Conservation (phyloP, 441 rosid species). For the Flueggea neowawraea region DNA sequence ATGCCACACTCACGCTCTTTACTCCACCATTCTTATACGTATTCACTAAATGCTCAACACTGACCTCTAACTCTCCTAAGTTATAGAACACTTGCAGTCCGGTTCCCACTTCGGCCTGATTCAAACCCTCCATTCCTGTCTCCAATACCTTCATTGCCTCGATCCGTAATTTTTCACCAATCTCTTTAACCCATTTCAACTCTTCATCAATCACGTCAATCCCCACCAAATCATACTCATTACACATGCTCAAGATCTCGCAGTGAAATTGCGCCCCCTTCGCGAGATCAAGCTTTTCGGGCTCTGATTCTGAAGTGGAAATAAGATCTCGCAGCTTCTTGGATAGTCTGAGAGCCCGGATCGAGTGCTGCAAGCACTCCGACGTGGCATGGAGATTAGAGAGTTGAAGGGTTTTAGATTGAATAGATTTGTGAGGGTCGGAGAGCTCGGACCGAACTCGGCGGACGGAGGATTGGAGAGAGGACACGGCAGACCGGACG, state of each 20-base stretch:
- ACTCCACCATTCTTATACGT: constrained; percentile 78
- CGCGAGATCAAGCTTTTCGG: constrained; percentile 79
- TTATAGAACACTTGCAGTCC: constrained; percentile 97
- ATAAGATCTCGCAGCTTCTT: constrained; percentile 83
- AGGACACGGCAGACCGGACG: constrained; percentile 78
- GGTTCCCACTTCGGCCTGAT: constrained; percentile 97
- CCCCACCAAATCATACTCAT: constrained; percentile 70
- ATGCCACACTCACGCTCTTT: constrained; percentile 66
- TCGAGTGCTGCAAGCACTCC: constrained; percentile 73
- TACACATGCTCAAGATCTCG: constrained; percentile 75
- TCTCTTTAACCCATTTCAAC: constrained; percentile 53
- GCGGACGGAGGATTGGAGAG: constrained; percentile 78
- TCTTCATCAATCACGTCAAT: constrained; percentile 79
- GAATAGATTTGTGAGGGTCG: constrained; percentile 61
- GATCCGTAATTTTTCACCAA: constrained; percentile 57
- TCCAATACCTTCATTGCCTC: constrained; percentile 85
- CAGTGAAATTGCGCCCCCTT: constrained; percentile 93
- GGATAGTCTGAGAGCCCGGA: constrained; percentile 65
- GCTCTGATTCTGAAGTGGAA: constrained; percentile 41
- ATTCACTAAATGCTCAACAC: constrained; percentile 77
- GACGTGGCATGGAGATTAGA: constrained; percentile 67
- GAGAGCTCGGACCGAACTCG: constrained; percentile 87
- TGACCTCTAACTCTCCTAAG: constrained; percentile 70
- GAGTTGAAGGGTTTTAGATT: constrained; percentile 63
- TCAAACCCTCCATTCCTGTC: constrained; percentile 94